A percentile compares a stretch with the other conserved stretches of the same genome.
Conservation (phyloP, 179 eudicot genomes). For the Silene noctiflora region DNA sequence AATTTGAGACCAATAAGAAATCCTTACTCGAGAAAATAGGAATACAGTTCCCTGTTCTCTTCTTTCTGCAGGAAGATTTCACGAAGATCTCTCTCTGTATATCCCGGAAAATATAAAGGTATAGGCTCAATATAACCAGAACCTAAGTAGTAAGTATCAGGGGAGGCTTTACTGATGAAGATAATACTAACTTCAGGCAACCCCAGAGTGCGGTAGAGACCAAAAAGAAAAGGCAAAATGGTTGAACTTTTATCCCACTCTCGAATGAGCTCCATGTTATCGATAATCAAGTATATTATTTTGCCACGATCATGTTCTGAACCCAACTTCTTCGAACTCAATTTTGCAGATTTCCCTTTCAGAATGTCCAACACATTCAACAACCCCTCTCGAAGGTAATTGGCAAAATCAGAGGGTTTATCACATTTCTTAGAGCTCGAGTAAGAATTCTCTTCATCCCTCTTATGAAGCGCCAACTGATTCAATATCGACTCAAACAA, state of each 20-base stretch:
- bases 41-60: constrained; percentile 53
- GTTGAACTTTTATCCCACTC: constrained; percentile 78
- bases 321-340: constrained; percentile 37
- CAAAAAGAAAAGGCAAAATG: constrained; percentile 67
- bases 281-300: constrained; percentile 78
- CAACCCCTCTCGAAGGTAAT: constrained; percentile 59
- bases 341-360: constrained; percentile 38
- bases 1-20: background rate
- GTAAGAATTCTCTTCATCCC: constrained; percentile 53
- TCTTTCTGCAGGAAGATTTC: constrained; percentile 59
- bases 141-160: constrained; percentile 68
- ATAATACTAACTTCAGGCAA: constrained; percentile 73
- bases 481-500: constrained; percentile 77
- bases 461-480: constrained; percentile 66
- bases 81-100: constrained; percentile 70
- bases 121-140: constrained; percentile 73
- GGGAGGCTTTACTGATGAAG: constrained; percentile 70
- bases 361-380: constrained; percentile 45
- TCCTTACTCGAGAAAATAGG: constrained; percentile 84
- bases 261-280: constrained; percentile 67
- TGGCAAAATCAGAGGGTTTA: constrained; percentile 75
- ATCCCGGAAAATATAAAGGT: constrained; percentile 70
- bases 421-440: constrained; percentile 77
- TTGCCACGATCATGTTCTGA: constrained; percentile 45
- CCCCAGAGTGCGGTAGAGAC: constrained; percentile 58